phyloP scores from a whole-genome alignment of 2,329 filamentous ascomycete genomes.

The Ceratocystis diversiconidia region DNA sequence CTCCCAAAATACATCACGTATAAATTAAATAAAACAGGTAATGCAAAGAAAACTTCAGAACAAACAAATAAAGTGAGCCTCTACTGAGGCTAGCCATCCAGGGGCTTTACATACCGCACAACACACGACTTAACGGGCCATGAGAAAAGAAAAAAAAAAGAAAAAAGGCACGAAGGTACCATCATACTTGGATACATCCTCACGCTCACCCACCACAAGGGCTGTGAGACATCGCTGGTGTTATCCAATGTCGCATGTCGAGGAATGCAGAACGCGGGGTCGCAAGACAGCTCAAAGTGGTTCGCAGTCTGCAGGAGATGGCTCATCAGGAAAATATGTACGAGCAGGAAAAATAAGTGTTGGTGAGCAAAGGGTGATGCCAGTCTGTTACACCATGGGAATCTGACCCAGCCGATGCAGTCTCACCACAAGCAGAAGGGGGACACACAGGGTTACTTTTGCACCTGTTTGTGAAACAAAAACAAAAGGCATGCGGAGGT shows the following conservation, averaged over 20 bases:
- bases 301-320: neutral
- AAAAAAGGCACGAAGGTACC: neutral
- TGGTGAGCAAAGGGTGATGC: neutral
- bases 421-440: neutral
- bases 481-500: neutral
- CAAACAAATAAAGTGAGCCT: neutral
- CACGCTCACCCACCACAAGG: too few species aligned
- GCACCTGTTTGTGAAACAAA: neutral
- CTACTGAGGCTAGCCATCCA: too few species aligned
- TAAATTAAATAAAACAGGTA: conserved; percentile 3
- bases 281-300: neutral
- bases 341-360: neutral
- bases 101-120: too few species aligned
- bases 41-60: neutral
- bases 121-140: too few species aligned
- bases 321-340: conserved; percentile 9
- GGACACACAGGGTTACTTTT: neutral
- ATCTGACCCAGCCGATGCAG: neutral
- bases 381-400: neutral
- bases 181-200: neutral
- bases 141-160: neutral
- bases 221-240: too few species aligned
- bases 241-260: neutral
- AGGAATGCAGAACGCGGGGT: neutral
- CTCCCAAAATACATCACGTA: neutral